A percentile compares a stretch with the other conserved stretches of the same genome.
Conservation (phyloP, 805 yeast genomes). For the Yarrowia osloensis region DNA sequence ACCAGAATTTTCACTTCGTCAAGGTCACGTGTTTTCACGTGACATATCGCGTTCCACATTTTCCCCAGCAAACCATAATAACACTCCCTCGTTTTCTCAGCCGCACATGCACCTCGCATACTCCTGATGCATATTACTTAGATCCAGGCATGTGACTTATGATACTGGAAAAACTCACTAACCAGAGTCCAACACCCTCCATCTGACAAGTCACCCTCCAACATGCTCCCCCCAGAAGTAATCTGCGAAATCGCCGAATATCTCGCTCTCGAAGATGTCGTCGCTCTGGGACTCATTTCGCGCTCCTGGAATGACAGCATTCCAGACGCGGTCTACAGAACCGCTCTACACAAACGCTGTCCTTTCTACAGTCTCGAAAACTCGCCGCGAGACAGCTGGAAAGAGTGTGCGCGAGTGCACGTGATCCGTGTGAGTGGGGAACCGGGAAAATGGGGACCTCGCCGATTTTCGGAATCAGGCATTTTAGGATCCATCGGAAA, state of each 20-base stretch:
- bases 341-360: background rate
- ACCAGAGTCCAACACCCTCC: too few species aligned
- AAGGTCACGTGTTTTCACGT: too few species aligned
- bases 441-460: too few species aligned
- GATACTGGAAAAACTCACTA: too few species aligned
- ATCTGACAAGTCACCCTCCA: background rate
- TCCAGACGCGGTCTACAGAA: background rate
- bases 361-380: constrained; percentile 16
- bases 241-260: constrained; percentile 13
- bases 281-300: background rate
- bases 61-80: too few species aligned
- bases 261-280: constrained; percentile 7
- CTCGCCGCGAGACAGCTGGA: constrained; percentile 12
- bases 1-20: too few species aligned
- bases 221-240: constrained; percentile 23
- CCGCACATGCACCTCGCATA: too few species aligned
- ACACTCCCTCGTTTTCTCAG: too few species aligned
- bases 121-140: too few species aligned
- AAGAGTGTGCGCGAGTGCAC: constrained; percentile 8
- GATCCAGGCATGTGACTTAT: too few species aligned
- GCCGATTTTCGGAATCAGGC: too few species aligned
- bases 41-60: too few species aligned
- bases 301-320: background rate
- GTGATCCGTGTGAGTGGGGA: background rate
- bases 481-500: background rate